phyloP scores from a whole-genome alignment of 169 alveolate genomes.

The Condylostoma magnum region DNA sequence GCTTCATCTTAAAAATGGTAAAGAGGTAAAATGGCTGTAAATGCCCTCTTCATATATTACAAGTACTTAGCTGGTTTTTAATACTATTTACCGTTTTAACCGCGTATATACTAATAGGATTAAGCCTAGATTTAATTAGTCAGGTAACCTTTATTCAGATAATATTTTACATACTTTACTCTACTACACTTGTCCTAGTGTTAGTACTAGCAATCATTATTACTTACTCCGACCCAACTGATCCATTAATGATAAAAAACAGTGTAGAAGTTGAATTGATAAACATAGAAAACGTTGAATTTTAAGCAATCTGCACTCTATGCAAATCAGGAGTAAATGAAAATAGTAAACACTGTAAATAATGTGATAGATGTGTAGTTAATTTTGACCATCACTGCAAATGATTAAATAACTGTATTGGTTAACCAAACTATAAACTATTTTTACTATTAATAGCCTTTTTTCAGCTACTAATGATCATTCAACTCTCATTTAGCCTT shows the following conservation, averaged over 20 bases:
- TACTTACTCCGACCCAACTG: conserved; percentile 19
- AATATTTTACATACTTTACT: not conserved
- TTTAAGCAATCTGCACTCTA: not conserved
- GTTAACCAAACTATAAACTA: conserved; percentile 63
- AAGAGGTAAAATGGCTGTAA: too few species aligned
- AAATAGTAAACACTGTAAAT: conserved; percentile 76
- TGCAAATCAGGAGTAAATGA: not conserved
- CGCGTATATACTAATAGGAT: too few species aligned
- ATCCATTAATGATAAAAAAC: not conserved
- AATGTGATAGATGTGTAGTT: conserved; percentile 86
- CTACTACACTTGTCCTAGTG: not conserved
- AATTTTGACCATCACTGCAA: conserved; percentile 89
- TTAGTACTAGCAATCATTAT: not conserved
- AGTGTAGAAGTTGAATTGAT: not conserved
- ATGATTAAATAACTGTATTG: conserved; percentile 91
- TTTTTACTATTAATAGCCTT: conserved; percentile 43
- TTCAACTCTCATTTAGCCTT: too few species aligned
- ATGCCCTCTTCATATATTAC: too few species aligned
- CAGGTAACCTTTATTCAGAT: conserved; percentile 9
- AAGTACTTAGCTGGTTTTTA: too few species aligned
- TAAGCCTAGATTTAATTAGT: too few species aligned
- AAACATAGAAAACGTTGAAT: not conserved
- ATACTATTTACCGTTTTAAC: too few species aligned
- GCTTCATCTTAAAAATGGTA: too few species aligned
- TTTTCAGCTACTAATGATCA: too few species aligned